Evolutionary conservation across 305 asterid genomes (phyloP), one percentile per base, ranked within the genome.

Genomic region (Striga hermonthica): DNA sequence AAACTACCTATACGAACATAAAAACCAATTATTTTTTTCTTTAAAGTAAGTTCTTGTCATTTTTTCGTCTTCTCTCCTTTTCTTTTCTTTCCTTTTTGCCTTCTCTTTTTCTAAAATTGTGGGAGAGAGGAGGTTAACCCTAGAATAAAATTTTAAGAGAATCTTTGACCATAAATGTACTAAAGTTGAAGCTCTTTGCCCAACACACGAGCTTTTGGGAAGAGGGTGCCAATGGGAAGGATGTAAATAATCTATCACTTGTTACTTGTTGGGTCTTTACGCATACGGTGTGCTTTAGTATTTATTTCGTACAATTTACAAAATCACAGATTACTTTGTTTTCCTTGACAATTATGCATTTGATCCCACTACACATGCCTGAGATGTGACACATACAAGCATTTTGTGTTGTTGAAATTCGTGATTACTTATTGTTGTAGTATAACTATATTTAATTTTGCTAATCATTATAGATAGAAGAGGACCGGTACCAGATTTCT

Each of bases 401-500:
- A 62, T 49, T 55, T 65, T 22, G 39, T 59, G 73, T 66, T 48
- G 36, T 40, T 68, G 38, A 41, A 22, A 53, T 62, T 69, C 53
- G 47, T 48, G 58, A 8, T 57, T 57, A 60, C 55, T 49, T 67
- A 28, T 57, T 65, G 44, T 38, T 57, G 43, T 67, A 35, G 45
- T 66, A 41, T 72, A 53, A 68, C 64, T 34, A 57, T 7, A 3
- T 39, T 70, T 39, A 59, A 63, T 15, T 65, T 63, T 66, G 65
- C 54, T 64, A 47, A 22, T 63, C 54, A 3, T 76, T 80, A 82
- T 92, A 93, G 99, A 89, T 93, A 67, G 97, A 93, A 62, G 92
- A 90, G 64, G 82, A 78, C 39, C 87, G 97, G 13, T 69, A 82
- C 74, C 78, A 72, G 76, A 77, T 78, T 65, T 83, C 96, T 69